Evolutionary conservation across 257 asterid genomes (phyloP).

Genomic region (Osmanthus fragrans): DNA sequence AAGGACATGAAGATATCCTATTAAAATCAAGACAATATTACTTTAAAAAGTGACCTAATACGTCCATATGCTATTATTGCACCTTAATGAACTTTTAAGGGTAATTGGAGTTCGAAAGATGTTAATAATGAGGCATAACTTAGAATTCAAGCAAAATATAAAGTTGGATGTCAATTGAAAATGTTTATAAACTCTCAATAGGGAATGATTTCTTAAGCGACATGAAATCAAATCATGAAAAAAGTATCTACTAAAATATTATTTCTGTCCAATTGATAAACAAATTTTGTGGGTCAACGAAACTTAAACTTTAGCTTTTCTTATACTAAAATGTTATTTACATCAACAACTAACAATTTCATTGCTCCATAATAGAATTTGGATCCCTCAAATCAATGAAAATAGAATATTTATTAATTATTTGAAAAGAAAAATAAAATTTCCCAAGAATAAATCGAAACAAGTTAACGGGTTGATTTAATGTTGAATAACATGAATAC

Average conservation of each 20-base stretch:
- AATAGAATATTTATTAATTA: neutral
- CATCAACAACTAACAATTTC: neutral
- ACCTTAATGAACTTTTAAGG: constrained; percentile 1
- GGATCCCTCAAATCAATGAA: too few species aligned
- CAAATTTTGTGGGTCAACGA: too few species aligned
- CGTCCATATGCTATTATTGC: constrained; percentile 9
- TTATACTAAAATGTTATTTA: too few species aligned
- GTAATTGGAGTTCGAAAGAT: neutral
- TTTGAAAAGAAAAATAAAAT: neutral
- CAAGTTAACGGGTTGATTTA: neutral
- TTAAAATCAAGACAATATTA: neutral
- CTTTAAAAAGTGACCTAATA: neutral
- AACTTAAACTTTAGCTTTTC: too few species aligned
- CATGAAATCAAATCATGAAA: neutral
- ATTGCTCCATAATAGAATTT: neutral
- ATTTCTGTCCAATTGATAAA: neutral
- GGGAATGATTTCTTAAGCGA: neutral
- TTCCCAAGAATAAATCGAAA: neutral
- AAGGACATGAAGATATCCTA: neutral
- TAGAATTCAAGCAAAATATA: constrained; percentile 21
- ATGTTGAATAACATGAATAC: too few species aligned
- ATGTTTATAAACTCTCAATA: neutral
- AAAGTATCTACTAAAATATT: too few species aligned
- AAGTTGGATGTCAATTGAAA: constrained; percentile 8
- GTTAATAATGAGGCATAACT: constrained; percentile 6